phyloP scores from a whole-genome alignment of 2,329 filamentous ascomycete genomes.

The Calonectria crousiana region DNA sequence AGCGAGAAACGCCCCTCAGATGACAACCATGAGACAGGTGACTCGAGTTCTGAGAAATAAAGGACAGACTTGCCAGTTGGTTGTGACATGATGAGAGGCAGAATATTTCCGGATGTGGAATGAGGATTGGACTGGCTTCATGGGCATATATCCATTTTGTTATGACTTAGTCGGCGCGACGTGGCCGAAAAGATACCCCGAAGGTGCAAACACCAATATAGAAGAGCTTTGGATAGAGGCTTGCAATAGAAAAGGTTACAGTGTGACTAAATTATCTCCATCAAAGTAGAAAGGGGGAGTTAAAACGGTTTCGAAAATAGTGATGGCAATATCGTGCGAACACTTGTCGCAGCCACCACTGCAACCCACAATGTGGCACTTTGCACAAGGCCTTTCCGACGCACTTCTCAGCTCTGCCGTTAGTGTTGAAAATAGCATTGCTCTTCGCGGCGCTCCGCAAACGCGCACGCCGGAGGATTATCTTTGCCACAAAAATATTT shows the following conservation, averaged over 20 bases:
- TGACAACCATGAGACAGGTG: slow-evolving; percentile 8
- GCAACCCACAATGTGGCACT: neutral
- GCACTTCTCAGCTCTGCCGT: neutral
- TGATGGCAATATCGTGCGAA: neutral
- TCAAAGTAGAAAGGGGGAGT: neutral
- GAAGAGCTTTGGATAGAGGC: neutral
- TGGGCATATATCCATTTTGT: slow-evolving; percentile 11
- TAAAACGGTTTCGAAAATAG: neutral
- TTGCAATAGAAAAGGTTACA: neutral
- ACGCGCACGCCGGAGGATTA: neutral
- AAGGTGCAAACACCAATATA: neutral
- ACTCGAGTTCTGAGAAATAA: slow-evolving; percentile 14
- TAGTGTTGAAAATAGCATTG: neutral
- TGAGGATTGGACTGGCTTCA: slow-evolving; percentile 14
- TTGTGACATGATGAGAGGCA: neutral
- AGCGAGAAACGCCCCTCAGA: slow-evolving; percentile 31
- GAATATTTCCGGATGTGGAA: neutral
- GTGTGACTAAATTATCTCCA: neutral
- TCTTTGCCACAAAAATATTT: neutral
- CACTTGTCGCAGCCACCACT: neutral
- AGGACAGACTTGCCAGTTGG: neutral
- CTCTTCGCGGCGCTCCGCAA: neutral
- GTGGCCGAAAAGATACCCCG: neutral
- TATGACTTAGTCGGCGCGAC: neutral
- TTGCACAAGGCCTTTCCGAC: neutral